Evolutionary conservation across 805 yeast genomes (phyloP).

Genomic region (Pichia sporocuriosa): DNA sequence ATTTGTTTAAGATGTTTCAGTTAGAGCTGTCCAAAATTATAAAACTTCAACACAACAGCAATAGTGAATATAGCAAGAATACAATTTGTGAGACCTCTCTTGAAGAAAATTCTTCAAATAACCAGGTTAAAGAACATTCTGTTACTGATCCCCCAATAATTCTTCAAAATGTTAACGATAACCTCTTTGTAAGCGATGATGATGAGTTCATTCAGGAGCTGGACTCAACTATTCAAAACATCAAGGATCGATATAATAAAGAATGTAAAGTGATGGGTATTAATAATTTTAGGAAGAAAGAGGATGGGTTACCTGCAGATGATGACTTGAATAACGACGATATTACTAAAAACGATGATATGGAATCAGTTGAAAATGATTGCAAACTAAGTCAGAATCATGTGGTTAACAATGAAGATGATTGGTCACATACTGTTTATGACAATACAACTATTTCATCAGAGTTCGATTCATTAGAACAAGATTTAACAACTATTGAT

Average conservation of each 20-base stretch:
- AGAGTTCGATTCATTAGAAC: not conserved
- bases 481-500: not conserved
- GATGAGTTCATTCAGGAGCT: conserved; percentile 5
- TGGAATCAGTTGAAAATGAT: not conserved
- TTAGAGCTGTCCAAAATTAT: conserved; percentile 3
- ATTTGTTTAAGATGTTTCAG: conserved; percentile 17
- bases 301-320: not conserved
- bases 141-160: not conserved
- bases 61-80: no score
- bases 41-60: not conserved
- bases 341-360: not conserved
- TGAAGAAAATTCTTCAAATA: no score
- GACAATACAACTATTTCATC: conserved; percentile 8
- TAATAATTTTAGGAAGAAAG: not conserved
- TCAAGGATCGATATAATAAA: not conserved
- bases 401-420: conserved; percentile 3
- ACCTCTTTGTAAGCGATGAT: no score
- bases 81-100: no score
- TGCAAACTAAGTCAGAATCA: not conserved
- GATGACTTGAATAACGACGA: not conserved
- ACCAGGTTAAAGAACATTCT: no score
- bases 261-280: no score
- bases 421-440: conserved; percentile 15
- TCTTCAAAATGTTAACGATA: no score
- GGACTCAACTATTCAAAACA: not conserved